Base-by-base conservation (phyloP, 2,329 filamentous ascomycete genomes). In the Mycosphaerella sp. region DNA sequence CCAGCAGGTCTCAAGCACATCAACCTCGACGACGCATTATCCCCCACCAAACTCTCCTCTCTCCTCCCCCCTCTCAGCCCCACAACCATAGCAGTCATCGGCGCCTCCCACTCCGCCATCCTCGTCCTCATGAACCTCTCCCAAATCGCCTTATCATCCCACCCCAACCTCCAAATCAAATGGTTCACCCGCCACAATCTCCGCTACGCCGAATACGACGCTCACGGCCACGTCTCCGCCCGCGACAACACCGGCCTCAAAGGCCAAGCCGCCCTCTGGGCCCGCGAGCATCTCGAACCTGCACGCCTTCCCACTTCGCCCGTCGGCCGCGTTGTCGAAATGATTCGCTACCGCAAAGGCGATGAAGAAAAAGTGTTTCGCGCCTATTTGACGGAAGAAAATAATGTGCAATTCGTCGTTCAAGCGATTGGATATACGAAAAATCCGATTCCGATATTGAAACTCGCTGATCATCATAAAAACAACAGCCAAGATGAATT, bases 201-300 rank as follows among this genome's bases (percentile, higher is more conserved):
- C 8, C 76, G 78, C 18, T 85, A 84, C 56, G 81, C 81, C 13
- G 75, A 79, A 59, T 79, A 76, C 63, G 79, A 73, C 67, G 79
- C 81, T 55, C 79, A 78, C 51, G 30, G 30, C 10, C 30, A 34
- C 7, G 84, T 81, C 79, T 82, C 84, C 53, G 66, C 81, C 21
- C 75, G 78, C 48, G 81, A 85, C 62, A 85, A 84, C 65, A 84
- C 81, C 0, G 81, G 81, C 2, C 71, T 85, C 25, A 84, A 85
- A 64, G 81, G 81, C 16, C 70, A 74, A 34, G 80, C 79, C 0
- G 81, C 81, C 0, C 70, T 73, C 4, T 85, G 80, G 71, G 81
- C 81, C 1, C 74, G 73, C 37, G 67, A 75, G 18, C 77, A 83
- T 51, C 72, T 85, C 0, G 81, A 84, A 57, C 75, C 76, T 34